A percentile compares a stretch with the other conserved stretches of the same genome.
These are phyloP conservation scores for Hepatocystis sp. DNA, from an alignment of 169 alveolate genomes.

Conservation along the genomic window DNA sequence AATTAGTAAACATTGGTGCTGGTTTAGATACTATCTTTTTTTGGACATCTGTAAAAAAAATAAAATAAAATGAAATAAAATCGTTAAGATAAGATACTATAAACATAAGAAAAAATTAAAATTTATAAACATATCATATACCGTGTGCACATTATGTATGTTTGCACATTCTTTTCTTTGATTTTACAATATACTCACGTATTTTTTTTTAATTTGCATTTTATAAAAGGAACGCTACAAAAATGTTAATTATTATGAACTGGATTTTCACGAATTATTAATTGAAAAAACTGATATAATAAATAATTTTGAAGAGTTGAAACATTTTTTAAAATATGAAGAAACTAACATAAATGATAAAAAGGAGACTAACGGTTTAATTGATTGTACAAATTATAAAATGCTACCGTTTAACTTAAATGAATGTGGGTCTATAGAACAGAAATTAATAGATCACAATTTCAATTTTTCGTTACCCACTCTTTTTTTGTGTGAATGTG, in stretches of 20 bases:
- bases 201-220: background rate
- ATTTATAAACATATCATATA: too few relatives aligned
- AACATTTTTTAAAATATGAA: constrained; percentile 32
- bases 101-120: too few relatives aligned
- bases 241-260: constrained; percentile 39
- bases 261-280: constrained; percentile 53
- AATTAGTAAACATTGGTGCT: constrained; percentile 72
- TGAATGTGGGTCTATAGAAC: constrained; percentile 8
- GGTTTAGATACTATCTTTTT: constrained; percentile 78
- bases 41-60: constrained; percentile 45
- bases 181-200: background rate
- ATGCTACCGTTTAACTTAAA: constrained; percentile 62
- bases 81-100: too few relatives aligned
- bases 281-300: constrained; percentile 40
- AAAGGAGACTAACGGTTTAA: constrained; percentile 11
- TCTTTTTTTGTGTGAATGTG: constrained; percentile 79
- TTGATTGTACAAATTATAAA: constrained; percentile 62
- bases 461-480: constrained; percentile 74
- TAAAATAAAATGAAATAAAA: too few relatives aligned
- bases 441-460: constrained; percentile 11
- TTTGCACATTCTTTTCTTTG: too few relatives aligned
- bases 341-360: background rate
- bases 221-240: constrained; percentile 39
- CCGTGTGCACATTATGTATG: background rate
- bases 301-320: constrained; percentile 22